phyloP scores from a whole-genome alignment of 2,329 filamentous ascomycete genomes.

The Neonectria sp. region DNA sequence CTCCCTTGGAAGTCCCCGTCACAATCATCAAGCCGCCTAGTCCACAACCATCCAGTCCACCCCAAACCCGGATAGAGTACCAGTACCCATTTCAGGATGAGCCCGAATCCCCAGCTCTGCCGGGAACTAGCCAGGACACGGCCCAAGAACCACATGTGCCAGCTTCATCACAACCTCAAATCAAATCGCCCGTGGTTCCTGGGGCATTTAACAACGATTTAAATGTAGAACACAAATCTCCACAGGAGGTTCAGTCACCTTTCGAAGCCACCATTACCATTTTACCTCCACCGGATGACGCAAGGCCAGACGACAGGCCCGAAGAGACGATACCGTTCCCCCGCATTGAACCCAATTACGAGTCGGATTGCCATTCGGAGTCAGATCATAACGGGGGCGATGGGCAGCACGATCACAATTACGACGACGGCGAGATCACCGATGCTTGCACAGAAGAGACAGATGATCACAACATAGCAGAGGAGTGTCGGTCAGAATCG shows the following conservation, averaged over 20 bases:
- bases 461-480: slow-evolving; percentile 50
- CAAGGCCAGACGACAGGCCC: slow-evolving; percentile 24
- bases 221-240: slow-evolving; percentile 47
- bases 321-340: slow-evolving; percentile 52
- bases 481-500: slow-evolving; percentile 48
- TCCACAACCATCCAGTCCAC: slow-evolving; percentile 45
- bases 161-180: slow-evolving; percentile 13
- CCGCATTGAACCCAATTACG: slow-evolving; percentile 53
- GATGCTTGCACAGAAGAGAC: slow-evolving; percentile 56
- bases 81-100: slow-evolving; percentile 67
- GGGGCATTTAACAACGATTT: slow-evolving; percentile 56
- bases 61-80: slow-evolving; percentile 59
- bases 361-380: slow-evolving; percentile 58
- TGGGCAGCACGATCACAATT: slow-evolving; percentile 43
- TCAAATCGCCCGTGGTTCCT: slow-evolving; percentile 41
- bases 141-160: slow-evolving; percentile 44
- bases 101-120: slow-evolving; percentile 43
- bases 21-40: slow-evolving; percentile 49
- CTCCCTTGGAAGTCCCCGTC: slow-evolving; percentile 44
- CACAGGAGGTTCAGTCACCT: slow-evolving; percentile 26
- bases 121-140: slow-evolving; percentile 19
- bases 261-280: slow-evolving; percentile 66
- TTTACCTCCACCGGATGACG: slow-evolving; percentile 57
- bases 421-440: slow-evolving; percentile 52
- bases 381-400: slow-evolving; percentile 47